Conservation (phyloP, 2,329 filamentous ascomycete species). For the Phyllosticta capitalensis region DNA sequence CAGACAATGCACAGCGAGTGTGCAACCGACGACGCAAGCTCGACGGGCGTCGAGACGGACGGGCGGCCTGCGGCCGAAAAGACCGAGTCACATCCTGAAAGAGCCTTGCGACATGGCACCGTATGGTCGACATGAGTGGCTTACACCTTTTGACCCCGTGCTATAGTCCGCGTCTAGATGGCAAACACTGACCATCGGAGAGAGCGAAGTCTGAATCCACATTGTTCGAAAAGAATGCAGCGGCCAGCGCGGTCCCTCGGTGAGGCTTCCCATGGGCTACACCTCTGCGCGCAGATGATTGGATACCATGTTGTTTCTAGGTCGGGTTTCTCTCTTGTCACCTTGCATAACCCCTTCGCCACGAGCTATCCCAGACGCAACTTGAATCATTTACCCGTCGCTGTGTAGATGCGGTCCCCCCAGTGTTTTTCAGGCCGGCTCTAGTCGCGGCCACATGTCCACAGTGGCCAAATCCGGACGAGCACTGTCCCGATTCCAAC, state of each 20-base stretch:
- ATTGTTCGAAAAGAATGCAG: background rate
- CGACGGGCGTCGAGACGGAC: background rate
- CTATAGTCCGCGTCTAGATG: background rate
- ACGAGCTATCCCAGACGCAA: background rate
- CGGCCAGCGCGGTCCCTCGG: background rate
- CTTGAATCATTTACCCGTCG: background rate
- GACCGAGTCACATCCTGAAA: background rate
- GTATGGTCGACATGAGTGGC: background rate
- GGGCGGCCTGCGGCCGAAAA: background rate
- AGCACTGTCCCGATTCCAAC: background rate
- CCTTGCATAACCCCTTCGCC: background rate
- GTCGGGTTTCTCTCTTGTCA: background rate
- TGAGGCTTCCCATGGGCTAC: background rate
- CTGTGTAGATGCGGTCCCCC: background rate
- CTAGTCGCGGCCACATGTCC: background rate
- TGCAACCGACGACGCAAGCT: background rate
- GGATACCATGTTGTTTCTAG: background rate
- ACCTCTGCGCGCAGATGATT: background rate
- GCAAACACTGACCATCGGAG: background rate
- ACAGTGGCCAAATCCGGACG: background rate
- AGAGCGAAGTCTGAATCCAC: background rate
- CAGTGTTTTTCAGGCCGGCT: background rate
- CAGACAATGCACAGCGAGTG: background rate
- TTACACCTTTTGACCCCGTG: background rate
- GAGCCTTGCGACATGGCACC: background rate